These are phyloP conservation scores for Aspergillus baeticus DNA, from an alignment of 495 filamentous ascomycete genomes.

Conservation along the genomic window DNA sequence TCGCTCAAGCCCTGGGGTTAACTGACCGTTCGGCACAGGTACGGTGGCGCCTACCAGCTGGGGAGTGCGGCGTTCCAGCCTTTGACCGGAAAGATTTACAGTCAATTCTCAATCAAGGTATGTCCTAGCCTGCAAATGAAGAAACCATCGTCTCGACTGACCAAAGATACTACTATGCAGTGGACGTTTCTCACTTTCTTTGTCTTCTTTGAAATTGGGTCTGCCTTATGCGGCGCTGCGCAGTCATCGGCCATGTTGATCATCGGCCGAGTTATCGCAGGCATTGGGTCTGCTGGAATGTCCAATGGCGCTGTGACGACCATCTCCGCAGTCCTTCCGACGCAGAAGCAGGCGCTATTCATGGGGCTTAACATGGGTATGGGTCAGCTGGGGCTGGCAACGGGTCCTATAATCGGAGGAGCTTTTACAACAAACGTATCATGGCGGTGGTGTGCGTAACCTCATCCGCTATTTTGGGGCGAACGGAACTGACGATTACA, in stretches of 20 bases:
- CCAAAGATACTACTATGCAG: neutral
- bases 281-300: conserved; percentile 39
- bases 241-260: conserved; percentile 36
- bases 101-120: conserved; percentile 30
- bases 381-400: conserved; percentile 26
- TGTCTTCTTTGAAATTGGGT: conserved; percentile 34
- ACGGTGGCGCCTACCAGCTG: neutral
- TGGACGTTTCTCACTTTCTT: conserved; percentile 35
- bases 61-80: conserved; percentile 41
- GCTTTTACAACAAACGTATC: conserved; percentile 47
- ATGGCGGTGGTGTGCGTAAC: conserved; percentile 46
- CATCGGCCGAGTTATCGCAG: conserved; percentile 36
- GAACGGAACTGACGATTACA: too few species aligned
- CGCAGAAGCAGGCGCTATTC: conserved; percentile 32
- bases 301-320: conserved; percentile 49
- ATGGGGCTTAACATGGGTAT: conserved; percentile 3
- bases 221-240: conserved; percentile 34
- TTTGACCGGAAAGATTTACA: conserved; percentile 47
- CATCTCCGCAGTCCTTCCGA: conserved; percentile 37
- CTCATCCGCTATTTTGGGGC: neutral
- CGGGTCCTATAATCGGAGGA: conserved; percentile 55
- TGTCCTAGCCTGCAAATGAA: neutral
- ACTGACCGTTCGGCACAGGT: neutral
- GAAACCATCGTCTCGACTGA: neutral
- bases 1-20: too few species aligned